These are phyloP conservation scores for Pseudogymnoascus sp. DNA, from an alignment of 2,329 filamentous ascomycete genomes.

Conservation along the genomic window DNA sequence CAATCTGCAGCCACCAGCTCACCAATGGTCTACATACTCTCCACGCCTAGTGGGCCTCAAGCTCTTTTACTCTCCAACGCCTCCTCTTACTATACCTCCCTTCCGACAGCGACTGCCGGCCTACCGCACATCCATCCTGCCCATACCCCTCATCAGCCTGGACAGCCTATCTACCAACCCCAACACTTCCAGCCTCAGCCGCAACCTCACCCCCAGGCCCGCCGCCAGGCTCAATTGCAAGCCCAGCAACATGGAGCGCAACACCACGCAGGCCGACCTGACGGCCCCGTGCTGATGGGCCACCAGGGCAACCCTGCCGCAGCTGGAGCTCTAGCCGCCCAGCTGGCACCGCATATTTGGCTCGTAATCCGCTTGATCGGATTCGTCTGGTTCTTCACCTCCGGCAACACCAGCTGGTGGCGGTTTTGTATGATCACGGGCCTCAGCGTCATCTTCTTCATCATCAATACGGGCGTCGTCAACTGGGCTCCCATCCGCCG, in stretches of 20 bases:
- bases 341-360: conserved; percentile 55
- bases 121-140: conserved; percentile 18
- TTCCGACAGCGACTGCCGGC: conserved; percentile 18
- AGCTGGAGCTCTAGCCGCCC: conserved; percentile 22
- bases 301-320: conserved; percentile 26
- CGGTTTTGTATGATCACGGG: conserved; percentile 49
- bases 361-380: conserved; percentile 48
- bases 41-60: conserved; percentile 51
- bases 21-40: conserved; percentile 52
- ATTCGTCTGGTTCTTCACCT: conserved; percentile 60
- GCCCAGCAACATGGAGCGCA: background rate
- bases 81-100: conserved; percentile 46
- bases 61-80: conserved; percentile 48
- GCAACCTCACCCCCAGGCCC: background rate
- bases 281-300: conserved; percentile 27
- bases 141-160: background rate
- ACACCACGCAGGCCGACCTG: conserved; percentile 30
- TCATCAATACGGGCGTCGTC: conserved; percentile 52
- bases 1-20: conserved; percentile 22
- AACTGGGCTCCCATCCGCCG: conserved; percentile 52
- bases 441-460: conserved; percentile 47
- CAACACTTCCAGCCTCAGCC: background rate
- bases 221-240: background rate
- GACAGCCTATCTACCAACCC: background rate
- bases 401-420: conserved; percentile 49